These are phyloP conservation scores for Letharia columbiana DNA, from an alignment of 495 filamentous ascomycete species.

Conservation along the genomic window DNA sequence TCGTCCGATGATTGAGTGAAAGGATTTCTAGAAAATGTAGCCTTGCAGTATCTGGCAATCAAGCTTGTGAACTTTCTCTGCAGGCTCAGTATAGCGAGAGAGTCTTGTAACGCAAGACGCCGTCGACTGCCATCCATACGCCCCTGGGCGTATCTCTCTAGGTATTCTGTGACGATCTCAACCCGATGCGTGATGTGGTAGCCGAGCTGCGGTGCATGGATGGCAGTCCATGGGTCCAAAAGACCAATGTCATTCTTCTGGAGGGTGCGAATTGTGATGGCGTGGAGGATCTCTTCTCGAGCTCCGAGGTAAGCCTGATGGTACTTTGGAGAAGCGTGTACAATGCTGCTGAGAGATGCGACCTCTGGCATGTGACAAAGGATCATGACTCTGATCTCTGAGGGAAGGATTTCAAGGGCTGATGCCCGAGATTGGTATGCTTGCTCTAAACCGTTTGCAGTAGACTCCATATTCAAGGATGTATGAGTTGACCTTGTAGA, in stretches of 20 bases:
- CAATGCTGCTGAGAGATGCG: neutral
- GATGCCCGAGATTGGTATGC: neutral
- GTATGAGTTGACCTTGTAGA: neutral
- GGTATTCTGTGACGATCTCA: neutral
- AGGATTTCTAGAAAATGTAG: neutral
- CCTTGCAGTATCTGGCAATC: neutral
- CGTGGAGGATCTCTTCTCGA: neutral
- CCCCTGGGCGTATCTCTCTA: neutral
- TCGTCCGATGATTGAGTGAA: neutral
- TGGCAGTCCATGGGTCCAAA: conserved; percentile 2
- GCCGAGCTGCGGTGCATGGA: conserved; percentile 1
- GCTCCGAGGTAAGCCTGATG: neutral
- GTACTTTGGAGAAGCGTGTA: conserved; percentile 3
- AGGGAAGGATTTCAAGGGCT: neutral
- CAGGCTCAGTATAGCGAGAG: neutral
- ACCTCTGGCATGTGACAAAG: neutral
- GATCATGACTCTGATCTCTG: neutral
- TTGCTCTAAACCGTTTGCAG: neutral
- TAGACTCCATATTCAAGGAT: neutral
- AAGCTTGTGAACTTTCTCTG: neutral
- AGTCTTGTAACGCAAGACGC: neutral
- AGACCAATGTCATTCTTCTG: neutral
- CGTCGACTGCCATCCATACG: neutral
- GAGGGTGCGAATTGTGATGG: neutral
- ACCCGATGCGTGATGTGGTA: neutral